Evolutionary conservation across 176 grass and related monocot genomes (phyloP).

Genomic region (Carex parvula): DNA sequence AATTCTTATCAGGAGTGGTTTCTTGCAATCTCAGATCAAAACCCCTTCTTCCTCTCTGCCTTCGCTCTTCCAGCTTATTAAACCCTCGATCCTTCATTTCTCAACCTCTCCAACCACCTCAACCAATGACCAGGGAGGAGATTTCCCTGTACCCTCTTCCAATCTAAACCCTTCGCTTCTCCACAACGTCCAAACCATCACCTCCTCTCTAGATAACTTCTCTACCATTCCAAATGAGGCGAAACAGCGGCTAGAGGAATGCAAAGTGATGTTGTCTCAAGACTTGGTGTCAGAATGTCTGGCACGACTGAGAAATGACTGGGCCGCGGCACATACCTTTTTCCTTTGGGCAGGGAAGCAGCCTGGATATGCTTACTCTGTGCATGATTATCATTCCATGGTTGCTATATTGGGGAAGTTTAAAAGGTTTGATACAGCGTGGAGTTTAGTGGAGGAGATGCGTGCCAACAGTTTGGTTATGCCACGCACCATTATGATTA

Average conservation of each 20-base stretch:
- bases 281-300: constrained; percentile 55
- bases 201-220: constrained; percentile 35
- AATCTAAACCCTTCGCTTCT: constrained; percentile 31
- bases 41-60: not conserved
- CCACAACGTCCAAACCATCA: constrained; percentile 41
- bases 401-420: constrained; percentile 74
- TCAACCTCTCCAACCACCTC: not conserved
- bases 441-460: constrained; percentile 69
- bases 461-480: constrained; percentile 42
- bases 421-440: constrained; percentile 66
- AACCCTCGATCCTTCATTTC: not conserved
- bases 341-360: constrained; percentile 66
- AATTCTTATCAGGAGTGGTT: constrained; percentile 15
- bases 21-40: not conserved
- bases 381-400: constrained; percentile 65
- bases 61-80: constrained; percentile 5
- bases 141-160: constrained; percentile 31
- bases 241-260: constrained; percentile 37
- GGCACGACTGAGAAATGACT: constrained; percentile 67
- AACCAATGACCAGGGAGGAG: not conserved
- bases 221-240: constrained; percentile 21
- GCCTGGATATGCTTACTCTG: constrained; percentile 48
- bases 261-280: constrained; percentile 48
- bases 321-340: constrained; percentile 52
- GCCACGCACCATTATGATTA: constrained; percentile 40